A percentile compares a stretch with the other conserved stretches of the same genome.
Conservation (phyloP, 805 yeast genomes). For the Candida xyloterini region DNA sequence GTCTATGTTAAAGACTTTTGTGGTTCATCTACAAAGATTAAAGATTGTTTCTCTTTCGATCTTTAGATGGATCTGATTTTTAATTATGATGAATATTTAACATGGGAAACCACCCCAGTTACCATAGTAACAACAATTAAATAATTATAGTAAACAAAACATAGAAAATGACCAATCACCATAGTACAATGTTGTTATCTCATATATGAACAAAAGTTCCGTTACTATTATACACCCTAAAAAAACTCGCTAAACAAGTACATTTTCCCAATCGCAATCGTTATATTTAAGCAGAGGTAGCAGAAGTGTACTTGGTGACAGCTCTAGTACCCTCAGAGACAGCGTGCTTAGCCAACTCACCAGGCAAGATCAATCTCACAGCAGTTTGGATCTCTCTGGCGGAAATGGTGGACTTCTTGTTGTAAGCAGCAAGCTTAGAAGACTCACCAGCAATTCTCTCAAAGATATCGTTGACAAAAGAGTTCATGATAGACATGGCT, state of each 20-base stretch:
- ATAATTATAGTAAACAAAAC: not conserved
- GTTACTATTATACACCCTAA: conserved; percentile 36
- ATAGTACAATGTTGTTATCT: not conserved
- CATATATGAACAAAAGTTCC: conserved; percentile 9
- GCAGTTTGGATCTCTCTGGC: conserved; percentile 98
- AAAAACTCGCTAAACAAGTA: conserved; percentile 20
- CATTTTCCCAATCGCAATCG: conserved; percentile 16
- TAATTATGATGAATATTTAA: no score
- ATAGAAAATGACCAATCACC: not conserved
- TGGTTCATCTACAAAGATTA: no score
- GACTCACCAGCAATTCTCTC: conserved; percentile 98
- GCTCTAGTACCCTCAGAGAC: conserved; percentile 98
- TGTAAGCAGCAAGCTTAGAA: conserved; percentile 97
- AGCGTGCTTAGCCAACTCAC: conserved; percentile 97
- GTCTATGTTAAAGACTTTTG: no score
- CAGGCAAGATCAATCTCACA: conserved; percentile 94
- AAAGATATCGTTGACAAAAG: conserved; percentile 95
- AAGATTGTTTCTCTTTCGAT: no score
- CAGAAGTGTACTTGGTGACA: conserved; percentile 90
- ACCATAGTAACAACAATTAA: no score
- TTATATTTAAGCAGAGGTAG: conserved; percentile 33
- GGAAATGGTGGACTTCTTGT: conserved; percentile 96
- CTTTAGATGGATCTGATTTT: no score
- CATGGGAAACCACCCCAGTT: no score
- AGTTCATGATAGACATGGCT: conserved; percentile 98